Conservation (phyloP, 2,329 filamentous ascomycete genomes). For the Gaeumannomyces tritici region DNA sequence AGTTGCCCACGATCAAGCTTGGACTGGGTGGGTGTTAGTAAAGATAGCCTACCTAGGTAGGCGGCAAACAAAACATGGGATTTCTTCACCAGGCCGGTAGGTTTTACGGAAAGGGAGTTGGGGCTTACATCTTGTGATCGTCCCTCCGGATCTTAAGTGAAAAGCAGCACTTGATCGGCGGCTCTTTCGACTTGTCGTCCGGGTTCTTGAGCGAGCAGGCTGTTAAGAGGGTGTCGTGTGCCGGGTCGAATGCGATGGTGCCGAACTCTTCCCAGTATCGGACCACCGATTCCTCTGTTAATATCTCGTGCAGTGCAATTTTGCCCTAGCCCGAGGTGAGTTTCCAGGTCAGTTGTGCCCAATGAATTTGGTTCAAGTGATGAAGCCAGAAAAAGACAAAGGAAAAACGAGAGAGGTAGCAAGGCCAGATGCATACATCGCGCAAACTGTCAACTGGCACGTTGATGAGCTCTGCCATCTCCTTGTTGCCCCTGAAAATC, state of each 20-base stretch:
- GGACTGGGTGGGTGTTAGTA: conserved; percentile 51
- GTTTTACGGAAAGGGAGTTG: not conserved
- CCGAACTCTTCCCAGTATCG: conserved; percentile 99
- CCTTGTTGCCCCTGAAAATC: conserved; percentile 94
- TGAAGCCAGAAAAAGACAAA: not conserved
- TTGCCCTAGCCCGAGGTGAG: conserved; percentile 58
- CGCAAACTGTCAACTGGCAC: conserved; percentile 83
- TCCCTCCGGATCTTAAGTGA: conserved; percentile 94
- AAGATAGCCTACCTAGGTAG: not conserved
- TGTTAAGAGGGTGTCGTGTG: conserved; percentile 90
- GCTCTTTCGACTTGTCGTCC: conserved; percentile 55
- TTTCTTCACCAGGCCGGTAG: not conserved
- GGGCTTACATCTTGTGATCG: conserved; percentile 83
- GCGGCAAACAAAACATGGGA: not conserved
- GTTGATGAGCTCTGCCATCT: conserved; percentile 95
- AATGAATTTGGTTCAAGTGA: conserved; percentile 1
- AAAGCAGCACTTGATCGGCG: conserved; percentile 86
- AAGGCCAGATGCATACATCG: conserved; percentile 55
- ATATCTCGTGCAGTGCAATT: conserved; percentile 88
- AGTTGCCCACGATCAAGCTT: conserved; percentile 92
- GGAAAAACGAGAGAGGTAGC: conserved; percentile 2
- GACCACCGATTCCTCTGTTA: conserved; percentile 89
- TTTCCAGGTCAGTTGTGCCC: conserved; percentile 1
- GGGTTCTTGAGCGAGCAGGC: conserved; percentile 86
- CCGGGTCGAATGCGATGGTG: conserved; percentile 89